Evolutionary conservation across 1,139 yeast species (phyloP).

Genomic region (Debaryomyces nepalensis): DNA sequence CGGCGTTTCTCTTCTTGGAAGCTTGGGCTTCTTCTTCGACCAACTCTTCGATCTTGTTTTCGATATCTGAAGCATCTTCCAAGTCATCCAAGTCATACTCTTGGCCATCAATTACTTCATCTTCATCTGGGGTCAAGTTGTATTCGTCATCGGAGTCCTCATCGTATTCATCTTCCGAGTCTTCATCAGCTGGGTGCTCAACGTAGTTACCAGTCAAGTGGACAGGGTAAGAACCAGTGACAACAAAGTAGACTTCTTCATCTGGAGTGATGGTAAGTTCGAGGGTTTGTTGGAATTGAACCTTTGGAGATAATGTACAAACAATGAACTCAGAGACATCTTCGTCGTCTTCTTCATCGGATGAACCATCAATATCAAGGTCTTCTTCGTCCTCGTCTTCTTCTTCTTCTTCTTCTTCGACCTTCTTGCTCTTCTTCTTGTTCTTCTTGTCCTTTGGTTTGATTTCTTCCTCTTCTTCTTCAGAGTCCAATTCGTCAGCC

Average conservation of each 20-base stretch:
- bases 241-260: conserved; percentile 93
- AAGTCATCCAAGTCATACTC: conserved; percentile 81
- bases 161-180: conserved; percentile 56
- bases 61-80: conserved; percentile 61
- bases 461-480: conserved; percentile 27
- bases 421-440: conserved; percentile 22
- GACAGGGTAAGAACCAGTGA: conserved; percentile 92
- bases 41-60: conserved; percentile 60
- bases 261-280: conserved; percentile 91
- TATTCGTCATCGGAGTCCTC: conserved; percentile 57
- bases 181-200: conserved; percentile 88
- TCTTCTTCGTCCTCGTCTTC: conserved; percentile 56
- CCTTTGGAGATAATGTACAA: conserved; percentile 88
- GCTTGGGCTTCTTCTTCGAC: conserved; percentile 57
- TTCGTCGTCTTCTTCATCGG: conserved; percentile 55
- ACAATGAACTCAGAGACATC: conserved; percentile 76
- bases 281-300: conserved; percentile 85
- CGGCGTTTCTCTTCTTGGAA: conserved; percentile 38
- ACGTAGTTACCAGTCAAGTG: conserved; percentile 94
- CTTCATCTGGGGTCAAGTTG: conserved; percentile 79
- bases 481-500: conserved; percentile 29
- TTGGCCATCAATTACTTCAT: conserved; percentile 71
- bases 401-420: conserved; percentile 38
- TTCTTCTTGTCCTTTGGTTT: conserved; percentile 32
- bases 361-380: conserved; percentile 63